These are phyloP conservation scores for Pulicaria dysenterica DNA, from an alignment of 129 eudicot genomes.

Conservation along the genomic window DNA sequence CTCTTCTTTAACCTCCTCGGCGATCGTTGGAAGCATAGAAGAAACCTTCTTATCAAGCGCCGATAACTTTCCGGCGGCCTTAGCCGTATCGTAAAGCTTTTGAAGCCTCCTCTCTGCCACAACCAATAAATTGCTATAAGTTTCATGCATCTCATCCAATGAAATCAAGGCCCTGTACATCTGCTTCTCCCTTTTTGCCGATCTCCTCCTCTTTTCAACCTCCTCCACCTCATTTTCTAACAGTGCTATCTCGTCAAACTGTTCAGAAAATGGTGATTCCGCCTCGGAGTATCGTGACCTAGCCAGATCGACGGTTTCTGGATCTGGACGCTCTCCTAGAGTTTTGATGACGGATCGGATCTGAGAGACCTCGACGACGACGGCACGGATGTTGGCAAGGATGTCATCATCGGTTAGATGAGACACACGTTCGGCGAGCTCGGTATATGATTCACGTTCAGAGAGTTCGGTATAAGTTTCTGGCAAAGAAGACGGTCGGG, in stretches of 20 bases:
- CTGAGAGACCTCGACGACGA: slow-evolving; percentile 68
- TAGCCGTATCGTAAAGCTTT: slow-evolving; percentile 76
- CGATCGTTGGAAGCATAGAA: slow-evolving; percentile 29
- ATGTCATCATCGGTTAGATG: slow-evolving; percentile 60
- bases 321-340: slow-evolving; percentile 78
- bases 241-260: slow-evolving; percentile 48
- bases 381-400: slow-evolving; percentile 59
- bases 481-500: slow-evolving; percentile 25
- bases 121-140: slow-evolving; percentile 59
- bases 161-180: slow-evolving; percentile 59
- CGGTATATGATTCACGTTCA: slow-evolving; percentile 66
- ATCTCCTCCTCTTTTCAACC: slow-evolving; percentile 33
- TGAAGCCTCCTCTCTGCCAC: slow-evolving; percentile 77
- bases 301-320: slow-evolving; percentile 73
- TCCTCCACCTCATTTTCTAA: slow-evolving; percentile 29
- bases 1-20: slow-evolving; percentile 71
- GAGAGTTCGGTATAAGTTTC: slow-evolving; percentile 65
- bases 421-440: slow-evolving; percentile 69
- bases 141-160: slow-evolving; percentile 77
- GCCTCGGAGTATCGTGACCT: slow-evolving; percentile 53
- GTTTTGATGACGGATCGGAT: slow-evolving; percentile 66
- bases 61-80: slow-evolving; percentile 36
- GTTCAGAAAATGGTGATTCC: slow-evolving; percentile 41
- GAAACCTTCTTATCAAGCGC: slow-evolving; percentile 37
- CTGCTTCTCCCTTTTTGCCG: slow-evolving; percentile 52